Evolutionary conservation across 2,329 filamentous ascomycete genomes (phyloP), one percentile per base, ranked within the genome.

Genomic region (Colletotrichum lentis): DNA sequence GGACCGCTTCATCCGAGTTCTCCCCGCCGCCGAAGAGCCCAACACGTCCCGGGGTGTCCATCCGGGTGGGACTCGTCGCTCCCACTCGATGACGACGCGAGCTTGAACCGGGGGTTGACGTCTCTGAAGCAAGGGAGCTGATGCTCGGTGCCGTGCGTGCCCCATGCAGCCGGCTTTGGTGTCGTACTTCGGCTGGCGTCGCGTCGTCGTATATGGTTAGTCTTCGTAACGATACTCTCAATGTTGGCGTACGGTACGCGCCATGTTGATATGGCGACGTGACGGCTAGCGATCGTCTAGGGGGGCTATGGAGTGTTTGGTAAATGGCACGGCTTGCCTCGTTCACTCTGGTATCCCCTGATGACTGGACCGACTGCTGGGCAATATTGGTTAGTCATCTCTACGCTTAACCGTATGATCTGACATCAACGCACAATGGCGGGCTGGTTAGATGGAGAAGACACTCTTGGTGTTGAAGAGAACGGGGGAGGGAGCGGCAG

Each of bases 21-120:
- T 86, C 84, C 55, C 75, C 75, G 14, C 82, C 84, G 24, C 81
- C 82, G 69, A 85, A 83, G 27, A 85, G 74, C 14, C 83, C 82
- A 69, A 74, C 74, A 67, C 82, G 83, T 0, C 82, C 82, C n/a
- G 78, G 77, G n/a, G 76, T 78, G 35, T 75, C 73, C 58, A 84
- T 68, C n/a, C 80, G 80, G 39, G 71, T 60, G 3, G 81, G 80
- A 39, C 79, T 81, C 27, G 71, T 73, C 41, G 73, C 74, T 60
- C 74, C 75, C 55, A 75, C 72, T 39, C 61, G 70, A 50, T 64
- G 72, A 50, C 31, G 56, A 37, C 16, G 50, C n/a, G 6, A n/a
- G n/a, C 39, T 44, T 37, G 55, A 22, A 20, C n/a, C 27, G 3
- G 55, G 27, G 20, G 43, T 49, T 2, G 12, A 16, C 24, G 27